Evolutionary conservation across 805 yeast genomes (phyloP).

Genomic region (Myxozyma neglecta): DNA sequence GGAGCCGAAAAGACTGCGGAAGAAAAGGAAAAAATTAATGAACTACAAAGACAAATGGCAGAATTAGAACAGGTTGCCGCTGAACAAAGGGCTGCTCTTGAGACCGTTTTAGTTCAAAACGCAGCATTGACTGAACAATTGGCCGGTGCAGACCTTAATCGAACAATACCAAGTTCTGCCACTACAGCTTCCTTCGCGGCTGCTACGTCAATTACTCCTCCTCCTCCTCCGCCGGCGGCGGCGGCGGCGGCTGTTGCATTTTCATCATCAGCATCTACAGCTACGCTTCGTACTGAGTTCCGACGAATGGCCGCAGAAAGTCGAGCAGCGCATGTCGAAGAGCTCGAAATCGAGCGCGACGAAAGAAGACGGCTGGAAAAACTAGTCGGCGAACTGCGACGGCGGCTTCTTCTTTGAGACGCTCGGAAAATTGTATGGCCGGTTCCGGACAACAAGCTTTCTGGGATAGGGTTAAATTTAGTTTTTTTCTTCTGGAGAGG

Average conservation of each 20-base stretch:
- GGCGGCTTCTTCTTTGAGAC: neutral
- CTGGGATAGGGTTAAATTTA: no score
- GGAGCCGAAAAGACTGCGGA: no score
- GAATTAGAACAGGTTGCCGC: neutral
- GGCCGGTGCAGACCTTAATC: neutral
- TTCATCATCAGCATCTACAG: conserved; percentile 9
- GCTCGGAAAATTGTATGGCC: neutral
- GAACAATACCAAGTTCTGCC: neutral
- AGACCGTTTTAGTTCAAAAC: neutral
- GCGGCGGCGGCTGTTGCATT: neutral
- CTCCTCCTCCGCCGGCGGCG: neutral
- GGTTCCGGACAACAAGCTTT: no score
- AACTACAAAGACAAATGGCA: neutral
- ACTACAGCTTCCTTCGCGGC: neutral
- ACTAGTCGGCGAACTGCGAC: conserved; percentile 26
- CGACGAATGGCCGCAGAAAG: conserved; percentile 26
- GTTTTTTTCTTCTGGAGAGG: no score
- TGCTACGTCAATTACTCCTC: neutral
- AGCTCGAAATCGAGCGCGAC: conserved; percentile 25
- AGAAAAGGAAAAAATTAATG: neutral
- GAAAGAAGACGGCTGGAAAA: conserved; percentile 29
- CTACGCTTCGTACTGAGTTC: conserved; percentile 25
- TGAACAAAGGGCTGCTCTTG: neutral
- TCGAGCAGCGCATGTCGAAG: conserved; percentile 13
- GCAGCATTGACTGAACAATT: conserved; percentile 19